Evolutionary conservation across 805 yeast species (phyloP), one percentile per base, ranked within the genome.

Genomic region (Lachancea waltii): DNA sequence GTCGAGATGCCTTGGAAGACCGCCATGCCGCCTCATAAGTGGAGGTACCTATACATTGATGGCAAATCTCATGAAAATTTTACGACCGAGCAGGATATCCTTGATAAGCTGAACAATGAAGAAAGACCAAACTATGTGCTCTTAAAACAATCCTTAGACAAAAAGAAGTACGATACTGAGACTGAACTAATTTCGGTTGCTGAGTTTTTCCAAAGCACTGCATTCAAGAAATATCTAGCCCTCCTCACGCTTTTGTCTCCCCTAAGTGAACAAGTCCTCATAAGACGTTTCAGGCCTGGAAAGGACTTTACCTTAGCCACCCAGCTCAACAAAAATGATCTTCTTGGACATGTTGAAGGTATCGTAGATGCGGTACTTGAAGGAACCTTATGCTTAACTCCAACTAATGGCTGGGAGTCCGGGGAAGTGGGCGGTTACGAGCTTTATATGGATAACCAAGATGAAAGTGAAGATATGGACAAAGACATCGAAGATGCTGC

Each of bases 401-500:
- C 96, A 1, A 72, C 82, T 2, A 45, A 44, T 33, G 85, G 85
- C 27, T 90, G 97, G 96, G 85, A 77, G 34, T 68, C 75, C 23
- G 95, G 95, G n/a, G 95, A 85, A 51, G 64, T 70, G 34, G 99
- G 99, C 25, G 99, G 97, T 2, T 92, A 94, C 62, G 97, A 92
- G 54, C 66, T 94, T 37, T 81, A 90, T 53, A 85, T 92, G 95
- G 67, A 71, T n/a, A 65, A 71, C 43, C 75, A 74, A 31, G 68
- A 63, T 2, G 69, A 61, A 1, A 69, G 63, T 2, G 67, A 58
- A 3, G 73, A 65, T 9, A 72, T 65, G 17, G 76, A 65, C n/a
- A 64, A 60, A 19, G 63, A 52, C 21, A 63, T 58, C 22, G 86
- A 81, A 43, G 96, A 87, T 54, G 95, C 96, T 7, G 95, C 96